These are phyloP conservation scores for Euclidium syriacum DNA, from an alignment of 345 rosid species.

Conservation along the genomic window DNA sequence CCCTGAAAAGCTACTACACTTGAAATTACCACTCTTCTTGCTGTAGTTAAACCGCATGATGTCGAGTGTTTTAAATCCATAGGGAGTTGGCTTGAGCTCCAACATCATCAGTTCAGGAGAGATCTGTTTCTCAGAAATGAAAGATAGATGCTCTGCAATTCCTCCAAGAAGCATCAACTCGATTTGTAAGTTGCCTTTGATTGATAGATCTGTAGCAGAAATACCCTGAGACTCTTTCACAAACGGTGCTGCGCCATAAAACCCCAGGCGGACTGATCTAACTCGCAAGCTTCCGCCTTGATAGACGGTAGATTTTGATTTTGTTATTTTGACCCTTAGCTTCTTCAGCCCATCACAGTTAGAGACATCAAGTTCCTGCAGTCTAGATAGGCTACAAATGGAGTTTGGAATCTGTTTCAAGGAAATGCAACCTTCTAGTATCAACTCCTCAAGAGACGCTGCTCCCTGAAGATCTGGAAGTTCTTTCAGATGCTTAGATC, in stretches of 20 bases:
- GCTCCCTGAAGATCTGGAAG: constrained; percentile 1
- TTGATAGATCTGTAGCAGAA: not conserved
- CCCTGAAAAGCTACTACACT: not conserved
- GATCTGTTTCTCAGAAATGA: not conserved
- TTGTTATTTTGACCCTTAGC: not conserved
- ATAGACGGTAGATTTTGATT: not conserved
- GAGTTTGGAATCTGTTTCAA: not conserved
- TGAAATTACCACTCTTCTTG: not conserved
- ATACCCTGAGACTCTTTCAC: not conserved
- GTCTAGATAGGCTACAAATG: not conserved
- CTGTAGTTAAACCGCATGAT: not conserved
- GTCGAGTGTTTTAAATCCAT: constrained; percentile 2
- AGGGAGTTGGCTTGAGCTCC: not conserved
- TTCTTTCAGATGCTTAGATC: not conserved
- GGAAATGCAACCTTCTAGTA: not conserved
- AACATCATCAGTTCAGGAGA: not conserved
- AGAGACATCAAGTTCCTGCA: constrained; percentile 12
- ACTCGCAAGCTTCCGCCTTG: not conserved
- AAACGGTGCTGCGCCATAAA: not conserved
- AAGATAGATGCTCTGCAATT: not conserved
- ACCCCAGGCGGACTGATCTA: not conserved
- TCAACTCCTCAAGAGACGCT: not conserved
- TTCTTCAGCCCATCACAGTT: not conserved
- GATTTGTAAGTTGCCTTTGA: not conserved
- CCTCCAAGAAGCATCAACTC: not conserved